These are phyloP conservation scores for Apiospora pterosperma DNA, from an alignment of 2,329 filamentous ascomycete genomes.

Conservation along the genomic window DNA sequence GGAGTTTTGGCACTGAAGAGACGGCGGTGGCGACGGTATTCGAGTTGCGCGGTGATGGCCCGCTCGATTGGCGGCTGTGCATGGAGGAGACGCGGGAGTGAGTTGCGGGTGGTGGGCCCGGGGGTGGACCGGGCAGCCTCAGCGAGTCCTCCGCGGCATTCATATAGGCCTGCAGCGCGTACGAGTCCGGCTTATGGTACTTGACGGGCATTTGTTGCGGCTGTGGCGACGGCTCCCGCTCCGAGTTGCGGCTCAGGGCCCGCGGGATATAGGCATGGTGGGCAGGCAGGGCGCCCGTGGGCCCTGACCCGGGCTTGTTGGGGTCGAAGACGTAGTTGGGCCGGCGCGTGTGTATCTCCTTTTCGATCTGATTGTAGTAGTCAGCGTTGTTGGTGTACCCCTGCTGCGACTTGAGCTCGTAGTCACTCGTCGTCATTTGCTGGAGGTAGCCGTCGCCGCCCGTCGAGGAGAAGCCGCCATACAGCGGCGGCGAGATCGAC, in stretches of 20 bases:
- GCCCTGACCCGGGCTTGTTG: conserved; percentile 15
- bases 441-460: conserved; percentile 11
- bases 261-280: conserved; percentile 48
- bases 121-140: too few species aligned
- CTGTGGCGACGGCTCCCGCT: conserved; percentile 13
- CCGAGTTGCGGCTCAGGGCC: conserved; percentile 26
- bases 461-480: conserved; percentile 10
- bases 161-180: background rate
- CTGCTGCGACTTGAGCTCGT: conserved; percentile 24
- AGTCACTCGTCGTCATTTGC: conserved; percentile 14
- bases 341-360: conserved; percentile 17
- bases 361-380: conserved; percentile 37
- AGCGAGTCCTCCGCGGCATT: too few species aligned
- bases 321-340: conserved; percentile 27
- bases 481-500: conserved; percentile 20
- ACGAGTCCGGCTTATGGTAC: background rate
- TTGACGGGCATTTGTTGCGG: background rate
- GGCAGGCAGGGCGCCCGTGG: conserved; percentile 35
- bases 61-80: conserved; percentile 7
- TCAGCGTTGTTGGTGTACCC: conserved; percentile 30
- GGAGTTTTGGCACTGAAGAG: conserved; percentile 7
- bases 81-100: conserved; percentile 6
- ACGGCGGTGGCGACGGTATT: conserved; percentile 28
- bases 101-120: too few species aligned
- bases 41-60: conserved; percentile 13